A percentile compares a stretch with the other conserved stretches of the same genome.
Conservation (phyloP, 768 basidiomycete genomes). For the Pleurotus pulmonarius region DNA sequence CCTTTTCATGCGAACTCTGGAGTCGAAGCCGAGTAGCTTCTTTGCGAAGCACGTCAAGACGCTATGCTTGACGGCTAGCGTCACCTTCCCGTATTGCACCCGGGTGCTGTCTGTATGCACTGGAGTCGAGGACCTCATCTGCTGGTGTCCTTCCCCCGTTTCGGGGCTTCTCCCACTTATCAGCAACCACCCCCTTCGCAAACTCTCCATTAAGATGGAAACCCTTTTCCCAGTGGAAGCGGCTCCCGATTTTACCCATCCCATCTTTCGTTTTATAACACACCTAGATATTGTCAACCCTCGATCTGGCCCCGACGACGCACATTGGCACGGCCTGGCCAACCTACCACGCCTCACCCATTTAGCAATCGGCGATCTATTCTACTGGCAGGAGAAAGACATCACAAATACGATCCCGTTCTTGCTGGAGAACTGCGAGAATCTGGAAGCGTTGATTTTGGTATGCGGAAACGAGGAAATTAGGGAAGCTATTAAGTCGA, state of each 20-base stretch:
- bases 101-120: constrained; percentile 32
- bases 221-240: constrained; percentile 23
- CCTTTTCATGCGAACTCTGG: constrained; percentile 32
- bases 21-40: constrained; percentile 28
- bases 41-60: constrained; percentile 32
- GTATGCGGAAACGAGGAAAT: constrained; percentile 21
- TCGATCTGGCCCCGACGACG: constrained; percentile 16
- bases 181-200: constrained; percentile 23
- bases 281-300: constrained; percentile 30
- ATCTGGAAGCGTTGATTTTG: constrained; percentile 20
- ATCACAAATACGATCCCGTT: neutral
- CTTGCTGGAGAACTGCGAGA: neutral
- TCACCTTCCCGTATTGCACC: constrained; percentile 22
- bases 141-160: constrained; percentile 26
- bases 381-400: constrained; percentile 1
- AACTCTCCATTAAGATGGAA: constrained; percentile 30
- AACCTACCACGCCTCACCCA: constrained; percentile 26
- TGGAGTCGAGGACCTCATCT: constrained; percentile 31
- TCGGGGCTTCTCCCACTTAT: constrained; percentile 17
- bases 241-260: constrained; percentile 8
- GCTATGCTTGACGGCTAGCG: constrained; percentile 33
- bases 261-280: constrained; percentile 27
- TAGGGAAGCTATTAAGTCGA: constrained; percentile 24
- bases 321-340: constrained; percentile 23
- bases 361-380: constrained; percentile 24